Evolutionary conservation across 1,284 basidiomycete species (phyloP), one percentile per base, ranked within the genome.

Genomic region (Puccinia polysora): DNA sequence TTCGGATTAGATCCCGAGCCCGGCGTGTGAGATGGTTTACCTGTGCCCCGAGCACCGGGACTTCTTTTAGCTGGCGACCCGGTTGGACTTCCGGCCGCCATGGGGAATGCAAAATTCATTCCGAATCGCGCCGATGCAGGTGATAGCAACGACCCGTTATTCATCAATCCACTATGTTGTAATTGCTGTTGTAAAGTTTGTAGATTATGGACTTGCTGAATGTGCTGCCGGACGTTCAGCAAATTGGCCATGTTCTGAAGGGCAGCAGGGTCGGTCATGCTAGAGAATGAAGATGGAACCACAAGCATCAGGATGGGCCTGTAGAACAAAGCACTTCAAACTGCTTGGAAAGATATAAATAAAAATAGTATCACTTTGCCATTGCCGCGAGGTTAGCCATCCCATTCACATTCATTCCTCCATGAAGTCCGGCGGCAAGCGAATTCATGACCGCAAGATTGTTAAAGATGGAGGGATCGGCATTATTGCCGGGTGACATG

Each of bases 171-270:
- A 34, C 73, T 73, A 47, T 69, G 49, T 36, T 55, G 58, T 40
- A 75, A 70, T 53, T 75, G 73, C 20, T 65, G 62, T 50, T 65
- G 62, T n/a, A 78, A 12, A 32, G 47, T 32, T 32, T 65, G 62
- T 20, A 65, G 30, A 18, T 65, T 43, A 49, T 65, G 43, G 7
- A 74, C 59, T 70, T 74, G 52, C 58, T 76, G 76, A 36, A 77
- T 72, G 64, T 77, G 76, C 82, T 75, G 78, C 79, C 85, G 83
- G 74, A 84, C 83, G 78, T 84, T 84, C 81, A 88, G 82, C 64
- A 85, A 82, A 52, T 60, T 65, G 25, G 62, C 45, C 45, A 65
- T 65, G 30, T 52, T 65, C 50, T 65, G 62, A 18, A 65, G 32
- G 30, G 28, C 20, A 10, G 25, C 47, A 52, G 62, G 45, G 30